Percentiles rank a stretch among this genome's conserved stretches.
These are phyloP conservation scores for Clavariopsis aquatica DNA, from an alignment of 495 filamentous ascomycete genomes.

Conservation along the genomic window DNA sequence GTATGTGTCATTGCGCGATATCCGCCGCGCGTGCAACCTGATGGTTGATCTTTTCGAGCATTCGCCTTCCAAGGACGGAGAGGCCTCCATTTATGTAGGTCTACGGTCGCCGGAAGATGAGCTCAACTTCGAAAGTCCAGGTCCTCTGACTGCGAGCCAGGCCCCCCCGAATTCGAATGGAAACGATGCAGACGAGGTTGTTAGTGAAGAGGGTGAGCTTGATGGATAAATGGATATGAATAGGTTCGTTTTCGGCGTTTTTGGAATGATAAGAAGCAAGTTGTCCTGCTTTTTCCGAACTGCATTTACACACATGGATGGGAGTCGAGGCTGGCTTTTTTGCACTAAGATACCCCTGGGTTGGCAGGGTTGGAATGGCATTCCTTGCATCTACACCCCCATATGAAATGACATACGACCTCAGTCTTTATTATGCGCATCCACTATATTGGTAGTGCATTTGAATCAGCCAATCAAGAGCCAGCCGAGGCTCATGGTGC, in stretches of 20 bases:
- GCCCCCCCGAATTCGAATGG: background rate
- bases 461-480: background rate
- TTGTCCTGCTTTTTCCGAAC: background rate
- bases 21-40: constrained; percentile 65
- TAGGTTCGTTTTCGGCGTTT: background rate
- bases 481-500: background rate
- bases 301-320: background rate
- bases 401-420: background rate
- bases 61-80: constrained; percentile 35
- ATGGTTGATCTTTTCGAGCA: constrained; percentile 74
- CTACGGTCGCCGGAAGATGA: constrained; percentile 42
- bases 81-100: constrained; percentile 43
- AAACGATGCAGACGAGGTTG: constrained; percentile 11
- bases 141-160: background rate
- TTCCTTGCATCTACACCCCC: background rate
- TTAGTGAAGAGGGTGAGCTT: constrained; percentile 28
- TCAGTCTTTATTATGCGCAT: background rate
- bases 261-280: background rate
- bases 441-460: background rate
- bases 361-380: constrained; percentile 2
- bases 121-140: constrained; percentile 17
- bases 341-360: constrained; percentile 4
- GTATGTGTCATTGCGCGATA: constrained; percentile 61
- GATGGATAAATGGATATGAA: constrained; percentile 11
- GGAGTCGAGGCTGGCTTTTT: background rate